A percentile compares a stretch with the other conserved stretches of the same genome.
These are phyloP conservation scores for Exophiala phaeomuriformis DNA, from an alignment of 2,329 filamentous ascomycete genomes.

Conservation along the genomic window DNA sequence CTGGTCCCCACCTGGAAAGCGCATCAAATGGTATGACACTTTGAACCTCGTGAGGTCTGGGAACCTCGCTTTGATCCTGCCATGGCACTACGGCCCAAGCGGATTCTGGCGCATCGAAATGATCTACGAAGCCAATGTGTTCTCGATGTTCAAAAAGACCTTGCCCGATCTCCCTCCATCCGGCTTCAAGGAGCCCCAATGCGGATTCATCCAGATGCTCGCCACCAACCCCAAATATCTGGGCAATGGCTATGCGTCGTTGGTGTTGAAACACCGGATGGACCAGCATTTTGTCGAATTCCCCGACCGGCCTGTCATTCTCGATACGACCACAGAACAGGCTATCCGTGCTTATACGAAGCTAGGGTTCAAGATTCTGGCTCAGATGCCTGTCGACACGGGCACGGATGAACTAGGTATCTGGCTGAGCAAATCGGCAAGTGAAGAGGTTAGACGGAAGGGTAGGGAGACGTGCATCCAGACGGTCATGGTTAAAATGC, in stretches of 20 bases:
- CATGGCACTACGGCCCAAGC: conserved; percentile 16
- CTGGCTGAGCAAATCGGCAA: conserved; percentile 4
- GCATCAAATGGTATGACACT: conserved; percentile 7
- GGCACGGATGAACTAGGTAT: conserved; percentile 16
- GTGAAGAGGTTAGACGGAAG: conserved; percentile 4
- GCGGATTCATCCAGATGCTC: conserved; percentile 20
- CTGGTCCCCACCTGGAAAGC: conserved; percentile 13
- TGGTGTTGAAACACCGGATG: conserved; percentile 9
- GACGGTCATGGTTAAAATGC: conserved; percentile 15
- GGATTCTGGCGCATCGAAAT: conserved; percentile 14
- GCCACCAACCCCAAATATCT: conserved; percentile 13
- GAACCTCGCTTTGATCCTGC: conserved; percentile 9
- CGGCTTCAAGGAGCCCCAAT: conserved; percentile 9
- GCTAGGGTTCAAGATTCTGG: conserved; percentile 14
- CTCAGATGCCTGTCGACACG: conserved; percentile 11
- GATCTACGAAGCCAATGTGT: conserved; percentile 16
- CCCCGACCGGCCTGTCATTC: conserved; percentile 13
- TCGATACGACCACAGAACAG: conserved; percentile 15
- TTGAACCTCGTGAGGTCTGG: conserved; percentile 11
- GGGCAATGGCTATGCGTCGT: conserved; percentile 14
- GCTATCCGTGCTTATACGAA: conserved; percentile 11
- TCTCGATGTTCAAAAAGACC: conserved; percentile 12
- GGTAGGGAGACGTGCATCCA: conserved; percentile 15
- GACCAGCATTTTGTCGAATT: conserved; percentile 13
- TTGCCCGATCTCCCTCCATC: conserved; percentile 8